Base-by-base conservation (phyloP, 2,329 filamentous ascomycete species). In the Pestalotiopsis fici region DNA sequence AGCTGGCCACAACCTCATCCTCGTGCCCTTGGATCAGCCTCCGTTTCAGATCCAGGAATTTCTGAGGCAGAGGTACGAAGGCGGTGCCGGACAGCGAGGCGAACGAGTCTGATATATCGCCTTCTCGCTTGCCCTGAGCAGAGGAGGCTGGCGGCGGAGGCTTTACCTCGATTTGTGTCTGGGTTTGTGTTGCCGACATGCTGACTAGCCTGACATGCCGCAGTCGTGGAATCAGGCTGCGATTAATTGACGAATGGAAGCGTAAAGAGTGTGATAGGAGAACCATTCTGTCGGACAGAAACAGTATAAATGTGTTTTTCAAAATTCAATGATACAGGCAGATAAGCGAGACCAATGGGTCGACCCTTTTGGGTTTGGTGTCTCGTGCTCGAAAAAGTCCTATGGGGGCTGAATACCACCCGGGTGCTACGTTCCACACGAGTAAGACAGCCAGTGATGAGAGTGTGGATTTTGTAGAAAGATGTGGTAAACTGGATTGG, bases 101-200 rank as follows among this genome's bases (percentile, higher is more conserved):
- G 67, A 91, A 91, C 1, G 87, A 80, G 64, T 88, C 87, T 0
- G 88, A 88, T 39, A 91, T 91, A 70, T 90, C 85, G 3, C 89
- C 89, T 70, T 88, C 86, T 50, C 85, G 83, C 71, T 88, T 89
- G 11, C 56, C 67, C 4, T 50, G 18, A n/a, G n/a, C n/a, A n/a
- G n/a, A n/a, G 11, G 47, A 13, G 57, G 11, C 28, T 25, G 4
- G n/a, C 57, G 18, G 43, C 18, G 57, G 57, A 60, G 28, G 27
- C 27, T 18, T 15, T 4, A 37, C 28, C 3, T 60, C 13, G 3
- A 21, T 37, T 59, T 28, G 71, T 67, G 2, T 47, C 31, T 47
- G 35, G 21, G 66, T 39, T 15, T 69, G 66, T 35, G 69, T 63
- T 2, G 69, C 65, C 9, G 72, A 61, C 67, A 69, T 67, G 35